Base-by-base conservation (phyloP, 495 filamentous ascomycete species). In the Lentithecium fluviatile region DNA sequence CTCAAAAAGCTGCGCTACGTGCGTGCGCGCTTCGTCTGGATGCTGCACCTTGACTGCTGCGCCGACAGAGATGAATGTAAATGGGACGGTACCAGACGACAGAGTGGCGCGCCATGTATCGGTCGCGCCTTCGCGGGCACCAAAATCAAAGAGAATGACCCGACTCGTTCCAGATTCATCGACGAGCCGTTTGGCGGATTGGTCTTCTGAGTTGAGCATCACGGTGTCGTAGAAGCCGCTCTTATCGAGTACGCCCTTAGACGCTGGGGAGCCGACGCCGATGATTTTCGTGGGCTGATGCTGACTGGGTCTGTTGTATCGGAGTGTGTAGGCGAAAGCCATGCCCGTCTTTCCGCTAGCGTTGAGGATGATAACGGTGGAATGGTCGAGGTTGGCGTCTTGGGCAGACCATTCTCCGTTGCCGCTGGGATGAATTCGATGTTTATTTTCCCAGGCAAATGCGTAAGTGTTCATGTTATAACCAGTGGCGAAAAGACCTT, bases 111-210 rank as follows among this genome's bases (percentile, higher is more conserved):
- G 69, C 69, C 81, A 76, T 11, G 69, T 52, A n/a, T 69, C 56
- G 1, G 71, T 64, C 0, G 72, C 74, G 52, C 69, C 67, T 6
- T 60, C 76, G 13, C 82, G 70, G 0, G 75, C 75, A 13, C 81
- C 83, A 64, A 81, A 84, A 61, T 85, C 79, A 49, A 76, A 60
- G 26, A 85, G 58, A 4, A 82, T 72, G 54, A 85, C 64, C 45
- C 48, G 6, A 70, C 67, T 32, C 58, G 50, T 6, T 47, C 56
- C 12, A 26, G 34, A 13, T 12, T 57, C 5, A 70, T 4, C 72
- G 65, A 76, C 38, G 6, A 58, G 54, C 1, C 54, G 56, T 19
- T 51, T 40, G 2, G 45, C 24, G n/a, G 43, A 36, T 1, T 29
- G 19, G 21, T 69, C 34, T 21, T 73, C 59, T 1, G 21, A 11